These are phyloP conservation scores for Hemileia vastatrix DNA, from an alignment of 1,284 basidiomycete genomes.

Conservation along the genomic window DNA sequence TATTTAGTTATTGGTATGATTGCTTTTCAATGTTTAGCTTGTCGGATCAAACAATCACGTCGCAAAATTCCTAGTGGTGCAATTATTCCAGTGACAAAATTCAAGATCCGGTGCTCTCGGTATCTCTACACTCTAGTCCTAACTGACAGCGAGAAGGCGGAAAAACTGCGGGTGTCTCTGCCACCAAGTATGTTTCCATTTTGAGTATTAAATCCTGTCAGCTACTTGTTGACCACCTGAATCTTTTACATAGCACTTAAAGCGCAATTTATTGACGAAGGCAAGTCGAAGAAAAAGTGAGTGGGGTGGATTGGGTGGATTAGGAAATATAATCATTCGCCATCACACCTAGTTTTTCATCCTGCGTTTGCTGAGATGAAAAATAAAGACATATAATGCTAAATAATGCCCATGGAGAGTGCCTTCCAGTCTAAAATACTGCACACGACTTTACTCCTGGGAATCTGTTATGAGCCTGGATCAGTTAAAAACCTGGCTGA, in stretches of 20 bases:
- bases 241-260: slow-evolving; percentile 5
- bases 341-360: no score
- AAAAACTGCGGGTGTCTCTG: slow-evolving; percentile 91
- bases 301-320: no score
- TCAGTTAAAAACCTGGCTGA: no score
- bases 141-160: slow-evolving; percentile 95
- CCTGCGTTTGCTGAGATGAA: no score
- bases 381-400: no score
- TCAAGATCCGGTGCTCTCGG: slow-evolving; percentile 95
- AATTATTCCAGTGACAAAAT: slow-evolving; percentile 81
- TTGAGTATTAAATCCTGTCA: no score
- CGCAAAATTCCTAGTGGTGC: slow-evolving; percentile 47
- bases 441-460: no score
- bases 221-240: background rate
- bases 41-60: slow-evolving; percentile 87
- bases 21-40: slow-evolving; percentile 53
- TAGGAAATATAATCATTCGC: no score
- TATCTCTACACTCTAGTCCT: slow-evolving; percentile 96
- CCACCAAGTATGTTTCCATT: slow-evolving; percentile 62
- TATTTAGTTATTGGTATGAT: no score
- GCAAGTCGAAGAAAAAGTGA: slow-evolving; percentile 12
- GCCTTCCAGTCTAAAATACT: no score
- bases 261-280: slow-evolving; percentile 16
- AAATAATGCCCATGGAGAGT: no score
- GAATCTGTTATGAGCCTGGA: no score